Percentiles rank a stretch among this genome's conserved stretches.
These are phyloP conservation scores for Dunaliella primolecta DNA, from an alignment of 139 green algal genomes.

Conservation along the genomic window DNA sequence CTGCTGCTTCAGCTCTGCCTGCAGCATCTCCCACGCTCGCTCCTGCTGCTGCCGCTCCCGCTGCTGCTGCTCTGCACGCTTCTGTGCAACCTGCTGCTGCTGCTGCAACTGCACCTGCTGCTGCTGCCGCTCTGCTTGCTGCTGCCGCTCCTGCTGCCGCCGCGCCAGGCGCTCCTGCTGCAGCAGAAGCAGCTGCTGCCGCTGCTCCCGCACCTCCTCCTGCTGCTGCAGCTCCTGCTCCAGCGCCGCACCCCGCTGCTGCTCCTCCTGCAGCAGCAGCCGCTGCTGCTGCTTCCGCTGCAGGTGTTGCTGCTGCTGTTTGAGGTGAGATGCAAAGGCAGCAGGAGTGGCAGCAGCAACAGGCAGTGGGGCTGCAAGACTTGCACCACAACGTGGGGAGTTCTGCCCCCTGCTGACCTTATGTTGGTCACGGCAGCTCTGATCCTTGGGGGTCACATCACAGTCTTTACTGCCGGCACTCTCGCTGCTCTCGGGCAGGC, in stretches of 20 bases:
- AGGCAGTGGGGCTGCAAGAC: background rate
- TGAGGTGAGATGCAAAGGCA: background rate
- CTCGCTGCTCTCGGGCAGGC: background rate
- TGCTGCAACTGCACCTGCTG: background rate
- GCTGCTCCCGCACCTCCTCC: conserved; percentile 4
- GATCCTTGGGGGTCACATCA: no score
- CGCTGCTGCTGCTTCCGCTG: background rate
- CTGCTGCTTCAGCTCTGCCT: background rate
- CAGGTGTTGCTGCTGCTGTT: background rate
- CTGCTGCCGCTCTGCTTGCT: background rate
- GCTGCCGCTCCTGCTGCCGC: conserved; percentile 5
- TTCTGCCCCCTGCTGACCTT: no score
- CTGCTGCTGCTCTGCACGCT: background rate
- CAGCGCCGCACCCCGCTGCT: background rate
- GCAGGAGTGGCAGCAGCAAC: background rate
- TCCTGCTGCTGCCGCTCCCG: conserved; percentile 9
- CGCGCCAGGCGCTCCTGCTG: background rate
- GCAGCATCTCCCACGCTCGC: background rate
- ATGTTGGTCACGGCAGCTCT: no score
- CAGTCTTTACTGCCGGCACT: no score
- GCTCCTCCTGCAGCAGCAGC: background rate
- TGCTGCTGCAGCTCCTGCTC: conserved; percentile 8
- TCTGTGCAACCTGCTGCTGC: conserved; percentile 4
- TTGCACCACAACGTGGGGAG: background rate
- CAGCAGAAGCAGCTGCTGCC: background rate